These are phyloP conservation scores for Exophiala oligosperma DNA, from an alignment of 2,329 filamentous ascomycete species.

Conservation along the genomic window DNA sequence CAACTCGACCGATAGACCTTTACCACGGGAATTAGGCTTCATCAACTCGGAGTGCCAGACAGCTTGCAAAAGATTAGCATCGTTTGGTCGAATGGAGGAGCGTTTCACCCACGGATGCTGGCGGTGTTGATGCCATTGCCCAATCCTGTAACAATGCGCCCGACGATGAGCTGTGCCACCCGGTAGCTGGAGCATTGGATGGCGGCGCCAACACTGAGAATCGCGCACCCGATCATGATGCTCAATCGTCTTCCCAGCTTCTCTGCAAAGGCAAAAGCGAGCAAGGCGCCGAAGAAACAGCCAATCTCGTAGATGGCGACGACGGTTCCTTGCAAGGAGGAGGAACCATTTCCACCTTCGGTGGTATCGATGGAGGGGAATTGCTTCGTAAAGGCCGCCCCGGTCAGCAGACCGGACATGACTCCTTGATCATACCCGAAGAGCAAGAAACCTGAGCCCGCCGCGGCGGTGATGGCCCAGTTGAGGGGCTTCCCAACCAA, in stretches of 20 bases:
- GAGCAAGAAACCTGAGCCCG: background rate
- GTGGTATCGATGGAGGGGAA: background rate
- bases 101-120: background rate
- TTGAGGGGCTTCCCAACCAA: too few species aligned
- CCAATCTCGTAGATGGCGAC: background rate
- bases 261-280: background rate
- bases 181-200: slow-evolving; percentile 42
- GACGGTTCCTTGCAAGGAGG: background rate
- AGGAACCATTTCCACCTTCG: background rate
- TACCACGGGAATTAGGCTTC: too few species aligned
- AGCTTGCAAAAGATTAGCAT: background rate
- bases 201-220: slow-evolving; percentile 36
- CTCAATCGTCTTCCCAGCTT: background rate
- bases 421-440: background rate
- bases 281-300: background rate
- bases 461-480: background rate
- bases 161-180: slow-evolving; percentile 44
- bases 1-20: too few species aligned
- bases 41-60: background rate
- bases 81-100: slow-evolving; percentile 17
- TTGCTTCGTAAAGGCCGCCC: background rate
- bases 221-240: background rate
- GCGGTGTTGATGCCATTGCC: slow-evolving; percentile 33
- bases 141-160: slow-evolving; percentile 47
- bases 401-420: background rate